phyloP scores from a whole-genome alignment of 306 rosid genomes.

The Psophocarpus tetragonolobus region DNA sequence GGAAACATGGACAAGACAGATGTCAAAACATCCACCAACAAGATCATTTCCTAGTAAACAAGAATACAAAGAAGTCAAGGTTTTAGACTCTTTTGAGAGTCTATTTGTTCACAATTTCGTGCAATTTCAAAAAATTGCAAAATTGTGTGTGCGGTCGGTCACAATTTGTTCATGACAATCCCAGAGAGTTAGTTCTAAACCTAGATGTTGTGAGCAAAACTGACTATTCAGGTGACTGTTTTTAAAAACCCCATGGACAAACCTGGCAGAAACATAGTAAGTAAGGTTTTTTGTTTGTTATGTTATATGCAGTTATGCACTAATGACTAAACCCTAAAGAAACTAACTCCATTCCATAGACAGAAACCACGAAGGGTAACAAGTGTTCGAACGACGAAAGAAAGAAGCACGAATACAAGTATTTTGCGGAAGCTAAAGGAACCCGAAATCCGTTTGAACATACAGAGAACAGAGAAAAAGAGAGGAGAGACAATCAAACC shows the following conservation, averaged over 20 bases:
- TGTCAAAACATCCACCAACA: constrained; percentile 10
- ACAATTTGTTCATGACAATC: no score
- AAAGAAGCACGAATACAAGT: neutral
- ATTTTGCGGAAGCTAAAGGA: neutral
- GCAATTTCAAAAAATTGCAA: neutral
- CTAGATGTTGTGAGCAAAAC: neutral
- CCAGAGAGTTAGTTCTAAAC: no score
- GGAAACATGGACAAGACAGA: neutral
- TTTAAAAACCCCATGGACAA: no score
- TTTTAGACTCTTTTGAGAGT: neutral
- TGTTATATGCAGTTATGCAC: no score
- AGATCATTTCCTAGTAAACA: neutral
- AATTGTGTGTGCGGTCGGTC: no score
- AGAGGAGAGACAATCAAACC: constrained; percentile 47
- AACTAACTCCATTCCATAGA: constrained; percentile 5
- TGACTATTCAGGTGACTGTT: no score
- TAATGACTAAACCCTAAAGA: neutral
- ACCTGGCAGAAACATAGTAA: neutral
- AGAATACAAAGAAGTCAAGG: neutral
- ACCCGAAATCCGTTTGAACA: constrained; percentile 12
- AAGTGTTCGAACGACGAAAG: neutral
- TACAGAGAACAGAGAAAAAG: neutral
- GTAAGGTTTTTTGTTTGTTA: no score
- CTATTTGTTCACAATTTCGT: neutral
- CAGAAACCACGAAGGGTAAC: constrained; percentile 7